Evolutionary conservation across 495 filamentous ascomycete genomes (phyloP), one percentile per base, ranked within the genome.

Genomic region (Acidomyces sp.): DNA sequence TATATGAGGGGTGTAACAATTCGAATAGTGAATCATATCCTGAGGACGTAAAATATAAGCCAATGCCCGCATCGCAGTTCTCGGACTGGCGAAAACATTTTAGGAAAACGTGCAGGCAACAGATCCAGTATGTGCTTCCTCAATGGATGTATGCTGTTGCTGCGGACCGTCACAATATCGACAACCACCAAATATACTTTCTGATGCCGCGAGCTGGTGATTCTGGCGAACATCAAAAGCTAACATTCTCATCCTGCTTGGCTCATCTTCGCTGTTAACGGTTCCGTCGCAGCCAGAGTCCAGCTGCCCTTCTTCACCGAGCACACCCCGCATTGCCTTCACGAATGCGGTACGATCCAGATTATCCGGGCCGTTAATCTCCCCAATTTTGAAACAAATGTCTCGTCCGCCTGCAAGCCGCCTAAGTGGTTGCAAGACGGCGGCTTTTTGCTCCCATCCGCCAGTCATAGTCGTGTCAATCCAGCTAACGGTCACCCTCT

Each of bases 381-480:
- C 47, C 6, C 47, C 47, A 32, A 50, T 38, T 16, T 39, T n/a
- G 24, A 50, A 38, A 15, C 11, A 41, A 9, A 50, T 24, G 3
- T 43, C 26, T 6, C 37, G 6, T 20, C 22, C 32, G 18, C 11
- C 30, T 15, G 3, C 20, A 11, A 53, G 21, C 25, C 24, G 20
- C 16, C 37, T 29, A 19, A 53, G 16, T 3, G 50, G 50, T 22
- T 26, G 4, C 26, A 49, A 21, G 13, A 53, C 36, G 11, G 28
- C 26, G 4, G 45, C 41, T 12, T 49, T 45, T 27, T 41, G 27
- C 18, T 28, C 34, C 45, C 45, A 48, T 6, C 38, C 36, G 5
- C 37, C 36, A 22, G 40, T 45, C 3, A 27, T 10, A 17, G 47
- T 50, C 24, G 47, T 50, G 38, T 53, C 50, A 7, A 53, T 40